Percentiles rank a stretch among this genome's conserved stretches.
Conservation (phyloP, 2,329 filamentous ascomycete species). For the Diaporthe citri region DNA sequence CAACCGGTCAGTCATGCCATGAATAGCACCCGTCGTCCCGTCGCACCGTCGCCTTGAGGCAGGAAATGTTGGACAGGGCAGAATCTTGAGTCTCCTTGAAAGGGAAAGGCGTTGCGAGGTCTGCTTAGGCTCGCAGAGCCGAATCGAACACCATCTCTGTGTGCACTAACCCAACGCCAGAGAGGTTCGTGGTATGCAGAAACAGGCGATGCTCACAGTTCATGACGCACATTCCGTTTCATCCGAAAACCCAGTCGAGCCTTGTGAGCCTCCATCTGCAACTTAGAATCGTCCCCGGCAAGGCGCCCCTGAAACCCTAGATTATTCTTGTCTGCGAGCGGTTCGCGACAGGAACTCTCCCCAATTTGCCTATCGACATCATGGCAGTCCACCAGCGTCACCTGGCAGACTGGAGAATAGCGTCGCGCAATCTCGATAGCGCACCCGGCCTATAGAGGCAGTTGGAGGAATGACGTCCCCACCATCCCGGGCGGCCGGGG, state of each 20-base stretch:
- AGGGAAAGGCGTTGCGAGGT: conserved; percentile 10
- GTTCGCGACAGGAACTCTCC: background rate
- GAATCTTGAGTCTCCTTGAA: background rate
- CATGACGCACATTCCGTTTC: conserved; percentile 28
- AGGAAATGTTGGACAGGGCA: background rate
- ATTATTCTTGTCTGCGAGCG: background rate
- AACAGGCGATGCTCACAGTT: background rate
- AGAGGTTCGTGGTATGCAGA: background rate
- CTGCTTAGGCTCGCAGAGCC: conserved; percentile 4
- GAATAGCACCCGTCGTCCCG: background rate
- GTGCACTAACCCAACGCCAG: background rate
- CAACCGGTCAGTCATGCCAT: conserved; percentile 15
- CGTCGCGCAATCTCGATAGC: background rate
- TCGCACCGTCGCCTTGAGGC: background rate
- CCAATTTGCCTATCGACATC: background rate
- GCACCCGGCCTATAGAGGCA: background rate
- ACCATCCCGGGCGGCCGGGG: background rate
- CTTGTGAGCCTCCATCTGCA: conserved; percentile 2
- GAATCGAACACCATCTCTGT: background rate
- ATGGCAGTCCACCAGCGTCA: background rate
- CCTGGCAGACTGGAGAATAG: background rate
- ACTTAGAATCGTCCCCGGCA: too few species aligned
- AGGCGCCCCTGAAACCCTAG: conserved; percentile 10
- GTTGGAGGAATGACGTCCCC: conserved; percentile 16
- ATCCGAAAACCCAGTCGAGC: conserved; percentile 29